Evolutionary conservation across 805 yeast species (phyloP).

Genomic region (Monosporozyma siamensis): DNA sequence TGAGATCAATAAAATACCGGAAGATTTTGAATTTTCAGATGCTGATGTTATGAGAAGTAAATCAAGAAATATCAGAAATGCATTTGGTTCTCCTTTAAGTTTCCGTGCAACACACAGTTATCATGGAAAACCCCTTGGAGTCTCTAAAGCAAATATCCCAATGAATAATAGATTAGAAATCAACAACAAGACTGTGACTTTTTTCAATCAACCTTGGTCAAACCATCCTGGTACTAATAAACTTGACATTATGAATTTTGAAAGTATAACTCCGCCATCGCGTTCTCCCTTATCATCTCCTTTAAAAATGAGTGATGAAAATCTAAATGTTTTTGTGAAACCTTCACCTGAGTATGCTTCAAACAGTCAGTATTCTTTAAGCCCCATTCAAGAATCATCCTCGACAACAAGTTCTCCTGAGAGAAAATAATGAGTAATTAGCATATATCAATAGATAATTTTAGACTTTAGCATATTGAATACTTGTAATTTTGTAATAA

Average conservation of each 20-base stretch:
- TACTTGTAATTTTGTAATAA: neutral
- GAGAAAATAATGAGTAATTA: neutral
- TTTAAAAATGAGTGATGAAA: neutral
- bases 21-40: constrained; percentile 32
- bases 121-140: constrained; percentile 22
- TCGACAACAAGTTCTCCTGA: constrained; percentile 27
- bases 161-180: constrained; percentile 31
- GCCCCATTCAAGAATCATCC: constrained; percentile 27
- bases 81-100: constrained; percentile 11
- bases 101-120: constrained; percentile 28
- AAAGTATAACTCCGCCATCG: constrained; percentile 4
- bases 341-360: constrained; percentile 20
- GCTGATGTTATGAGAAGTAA: constrained; percentile 9
- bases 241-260: neutral
- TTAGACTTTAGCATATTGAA: neutral
- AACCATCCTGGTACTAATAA: constrained; percentile 1
- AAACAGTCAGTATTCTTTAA: constrained; percentile 18
- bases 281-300: constrained; percentile 5
- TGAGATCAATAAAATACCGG: constrained; percentile 44
- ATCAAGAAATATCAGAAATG: constrained; percentile 5
- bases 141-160: constrained; percentile 24
- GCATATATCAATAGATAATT: neutral
- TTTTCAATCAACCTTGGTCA: constrained; percentile 23
- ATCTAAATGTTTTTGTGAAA: constrained; percentile 13
- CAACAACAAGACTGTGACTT: constrained; percentile 33